Conservation (phyloP, 2,329 filamentous ascomycete genomes). For the Alternaria brassicae region DNA sequence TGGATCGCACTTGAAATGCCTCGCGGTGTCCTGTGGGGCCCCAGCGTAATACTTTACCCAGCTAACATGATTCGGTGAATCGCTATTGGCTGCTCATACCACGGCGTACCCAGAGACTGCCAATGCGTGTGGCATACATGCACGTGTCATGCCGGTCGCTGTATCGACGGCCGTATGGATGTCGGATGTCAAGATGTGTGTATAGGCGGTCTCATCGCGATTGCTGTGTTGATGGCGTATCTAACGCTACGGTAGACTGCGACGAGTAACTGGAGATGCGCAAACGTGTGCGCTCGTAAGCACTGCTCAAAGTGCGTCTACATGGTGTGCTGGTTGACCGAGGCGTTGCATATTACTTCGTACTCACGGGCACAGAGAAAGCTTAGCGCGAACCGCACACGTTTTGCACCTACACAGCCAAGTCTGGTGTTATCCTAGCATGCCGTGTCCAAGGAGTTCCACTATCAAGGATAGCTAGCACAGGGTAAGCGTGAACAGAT, state of each 20-base stretch:
- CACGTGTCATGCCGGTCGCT: conserved; percentile 8
- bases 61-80: not conserved
- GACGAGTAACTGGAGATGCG: not conserved
- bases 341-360: not conserved
- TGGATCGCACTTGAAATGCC: not conserved
- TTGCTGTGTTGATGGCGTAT: not conserved
- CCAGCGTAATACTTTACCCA: not conserved
- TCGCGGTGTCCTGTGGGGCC: conserved; percentile 1
- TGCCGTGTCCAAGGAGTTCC: not conserved
- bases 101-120: conserved; percentile 2
- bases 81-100: not conserved
- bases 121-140: conserved; percentile 7
- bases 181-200: conserved; percentile 5
- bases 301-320: not conserved
- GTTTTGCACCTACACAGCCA: not conserved
- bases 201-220: conserved; percentile 1
- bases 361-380: conserved; percentile 10
- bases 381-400: conserved; percentile 13
- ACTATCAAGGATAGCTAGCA: not conserved
- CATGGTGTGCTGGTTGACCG: not conserved
- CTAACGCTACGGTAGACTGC: not conserved
- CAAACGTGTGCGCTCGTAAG: not conserved
- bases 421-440: not conserved
- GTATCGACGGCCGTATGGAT: conserved; percentile 13
- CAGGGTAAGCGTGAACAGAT: not conserved